Evolutionary conservation across 2,329 filamentous ascomycete species (phyloP), one percentile per base, ranked within the genome.

Genomic region (Aspergillus pseudoterreus): DNA sequence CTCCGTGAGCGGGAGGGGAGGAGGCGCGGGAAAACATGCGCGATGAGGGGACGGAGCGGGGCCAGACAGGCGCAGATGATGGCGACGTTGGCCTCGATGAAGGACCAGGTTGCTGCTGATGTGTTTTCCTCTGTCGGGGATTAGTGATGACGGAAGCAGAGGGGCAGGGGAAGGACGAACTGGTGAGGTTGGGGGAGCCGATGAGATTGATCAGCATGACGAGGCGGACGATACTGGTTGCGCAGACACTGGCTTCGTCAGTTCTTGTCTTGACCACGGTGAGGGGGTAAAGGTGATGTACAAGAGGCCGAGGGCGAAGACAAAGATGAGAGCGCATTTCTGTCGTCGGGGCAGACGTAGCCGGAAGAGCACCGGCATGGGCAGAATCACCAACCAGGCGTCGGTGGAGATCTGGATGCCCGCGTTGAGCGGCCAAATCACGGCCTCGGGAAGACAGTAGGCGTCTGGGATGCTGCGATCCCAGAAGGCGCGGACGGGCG

Each of bases 61-160:
- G 64, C 60, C 0, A 69, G 59, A 27, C 64, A 65, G 27, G 66
- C 57, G 55, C 67, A 69, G 43, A 68, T 61, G 9, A 69, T 64
- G 47, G 67, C 67, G 30, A 67, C 50, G 45, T 64, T 65, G 35
- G 53, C 46, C 57, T 68, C 67, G 14, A 68, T 54, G 30, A 57
- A 61, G 19, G 67, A 68, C 66, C 65, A 69, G 43, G 58, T 47
- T 43, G 63, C 63, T n/a, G 61, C 57, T 11, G 52, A 15, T 49
- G 54, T 55, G 50, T 66, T 67, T 27, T 30, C 51, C 43, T 56
- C 62, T 65, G 4, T n/a, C 36, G 6, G 30, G 19, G 14, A 30
- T 51, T 49, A 53, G 22, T 12, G 27, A 15, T 19, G 19, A 15
- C 4, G 12, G 6, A 6, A 22, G 4, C 22, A 22, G 22, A 22